Percentiles rank a stretch among this genome's conserved stretches.
Evolutionary conservation across 805 yeast genomes (phyloP).

Genomic region (Isabelozyma gotoi): DNA sequence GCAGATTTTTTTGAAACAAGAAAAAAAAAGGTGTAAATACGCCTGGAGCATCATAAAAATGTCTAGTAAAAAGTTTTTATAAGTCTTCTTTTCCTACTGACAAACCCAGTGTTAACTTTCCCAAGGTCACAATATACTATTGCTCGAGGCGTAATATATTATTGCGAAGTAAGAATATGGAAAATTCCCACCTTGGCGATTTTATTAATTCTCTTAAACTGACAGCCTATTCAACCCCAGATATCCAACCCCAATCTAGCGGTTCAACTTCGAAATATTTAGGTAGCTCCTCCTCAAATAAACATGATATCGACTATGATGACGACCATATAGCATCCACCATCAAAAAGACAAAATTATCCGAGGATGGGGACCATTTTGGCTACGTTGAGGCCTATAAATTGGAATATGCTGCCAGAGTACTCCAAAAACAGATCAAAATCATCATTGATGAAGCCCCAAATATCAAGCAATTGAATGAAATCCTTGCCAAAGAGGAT

Average conservation of each 20-base stretch:
- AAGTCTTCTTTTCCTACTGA: background rate
- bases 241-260: background rate
- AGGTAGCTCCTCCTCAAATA: background rate
- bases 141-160: background rate
- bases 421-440: constrained; percentile 50
- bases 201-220: background rate
- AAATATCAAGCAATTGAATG: constrained; percentile 40
- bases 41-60: background rate
- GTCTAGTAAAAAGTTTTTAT: too few relatives aligned
- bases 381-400: constrained; percentile 40
- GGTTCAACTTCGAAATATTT: background rate
- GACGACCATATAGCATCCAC: background rate
- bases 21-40: background rate
- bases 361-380: constrained; percentile 7
- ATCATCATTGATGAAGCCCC: constrained; percentile 59
- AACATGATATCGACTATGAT: background rate
- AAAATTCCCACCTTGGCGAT: background rate
- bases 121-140: background rate
- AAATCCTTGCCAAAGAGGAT: constrained; percentile 21
- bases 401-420: constrained; percentile 38
- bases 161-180: background rate
- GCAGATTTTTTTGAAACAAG: background rate
- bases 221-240: background rate
- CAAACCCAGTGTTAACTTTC: background rate
- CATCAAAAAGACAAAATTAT: background rate